Percentiles rank a stretch among this genome's conserved stretches.
Evolutionary conservation across 768 basidiomycete genomes (phyloP).

Genomic region (Psilocybe cubensis): DNA sequence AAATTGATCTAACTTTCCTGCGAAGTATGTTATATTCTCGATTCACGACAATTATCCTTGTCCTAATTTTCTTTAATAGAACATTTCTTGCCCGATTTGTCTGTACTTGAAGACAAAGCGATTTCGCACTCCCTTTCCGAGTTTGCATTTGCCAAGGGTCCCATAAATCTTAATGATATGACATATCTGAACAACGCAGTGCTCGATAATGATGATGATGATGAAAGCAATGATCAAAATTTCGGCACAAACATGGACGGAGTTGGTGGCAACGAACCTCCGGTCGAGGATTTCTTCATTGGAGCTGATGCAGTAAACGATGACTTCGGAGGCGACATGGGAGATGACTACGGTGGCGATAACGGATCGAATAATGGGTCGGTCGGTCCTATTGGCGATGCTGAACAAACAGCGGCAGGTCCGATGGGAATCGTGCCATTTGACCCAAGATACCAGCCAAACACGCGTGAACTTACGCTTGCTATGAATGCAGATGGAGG

Average conservation of each 20-base stretch:
- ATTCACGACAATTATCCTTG: conserved; percentile 3
- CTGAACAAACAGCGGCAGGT: conserved; percentile 43
- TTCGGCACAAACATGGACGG: conserved; percentile 34
- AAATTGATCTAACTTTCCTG: conserved; percentile 65
- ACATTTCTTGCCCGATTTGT: conserved; percentile 75
- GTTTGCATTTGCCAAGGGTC: conserved; percentile 82
- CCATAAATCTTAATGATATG: conserved; percentile 50
- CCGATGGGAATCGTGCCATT: conserved; percentile 78
- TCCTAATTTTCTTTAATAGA: conserved; percentile 36
- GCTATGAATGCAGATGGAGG: conserved; percentile 74
- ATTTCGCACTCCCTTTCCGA: conserved; percentile 82
- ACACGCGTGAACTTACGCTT: conserved; percentile 81
- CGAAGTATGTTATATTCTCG: conserved; percentile 50
- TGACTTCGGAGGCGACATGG: conserved; percentile 40
- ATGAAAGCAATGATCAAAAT: conserved; percentile 44
- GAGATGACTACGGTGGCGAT: conserved; percentile 43
- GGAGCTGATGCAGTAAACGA: conserved; percentile 48
- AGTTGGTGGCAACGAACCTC: conserved; percentile 19
- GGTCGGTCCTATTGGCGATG: conserved; percentile 44
- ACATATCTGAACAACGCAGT: conserved; percentile 61
- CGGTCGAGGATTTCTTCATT: conserved; percentile 36
- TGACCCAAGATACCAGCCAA: conserved; percentile 80
- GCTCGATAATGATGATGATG: conserved; percentile 47
- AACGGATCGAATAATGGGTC: conserved; percentile 48
- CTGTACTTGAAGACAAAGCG: conserved; percentile 62